phyloP scores from a whole-genome alignment of 139 green algal species.

The Closterium sp. region DNA sequence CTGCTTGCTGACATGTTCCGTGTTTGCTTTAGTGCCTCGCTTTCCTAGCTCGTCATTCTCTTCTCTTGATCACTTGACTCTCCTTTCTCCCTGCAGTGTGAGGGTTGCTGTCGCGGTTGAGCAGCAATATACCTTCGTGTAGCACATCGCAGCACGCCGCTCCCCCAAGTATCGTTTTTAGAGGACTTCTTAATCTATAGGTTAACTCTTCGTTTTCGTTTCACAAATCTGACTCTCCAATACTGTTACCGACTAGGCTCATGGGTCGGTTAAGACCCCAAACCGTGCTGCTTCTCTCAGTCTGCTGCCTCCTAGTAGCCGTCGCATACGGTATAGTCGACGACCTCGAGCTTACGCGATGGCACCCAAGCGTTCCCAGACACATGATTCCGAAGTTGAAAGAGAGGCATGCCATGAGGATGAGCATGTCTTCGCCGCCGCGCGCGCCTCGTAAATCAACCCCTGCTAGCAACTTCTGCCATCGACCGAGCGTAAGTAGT shows the following conservation, averaged over 20 bases:
- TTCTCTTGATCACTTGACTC: not conserved
- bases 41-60: too few relatives aligned
- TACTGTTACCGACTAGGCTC: not conserved
- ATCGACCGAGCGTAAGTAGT: not conserved
- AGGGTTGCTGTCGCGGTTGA: not conserved
- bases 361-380: not conserved
- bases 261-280: not conserved
- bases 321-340: not conserved
- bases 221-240: not conserved
- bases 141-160: not conserved
- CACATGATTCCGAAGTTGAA: not conserved
- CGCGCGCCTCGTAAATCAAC: not conserved
- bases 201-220: too few relatives aligned
- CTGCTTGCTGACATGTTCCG: not conserved
- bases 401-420: not conserved
- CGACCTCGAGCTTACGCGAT: not conserved
- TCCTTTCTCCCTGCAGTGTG: not conserved
- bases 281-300: not conserved
- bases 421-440: not conserved
- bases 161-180: not conserved
- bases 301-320: not conserved
- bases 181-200: too few relatives aligned
- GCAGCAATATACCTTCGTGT: not conserved
- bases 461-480: not conserved
- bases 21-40: not conserved